Conservation (phyloP, 805 yeast genomes). For the Kazachstania africana region DNA sequence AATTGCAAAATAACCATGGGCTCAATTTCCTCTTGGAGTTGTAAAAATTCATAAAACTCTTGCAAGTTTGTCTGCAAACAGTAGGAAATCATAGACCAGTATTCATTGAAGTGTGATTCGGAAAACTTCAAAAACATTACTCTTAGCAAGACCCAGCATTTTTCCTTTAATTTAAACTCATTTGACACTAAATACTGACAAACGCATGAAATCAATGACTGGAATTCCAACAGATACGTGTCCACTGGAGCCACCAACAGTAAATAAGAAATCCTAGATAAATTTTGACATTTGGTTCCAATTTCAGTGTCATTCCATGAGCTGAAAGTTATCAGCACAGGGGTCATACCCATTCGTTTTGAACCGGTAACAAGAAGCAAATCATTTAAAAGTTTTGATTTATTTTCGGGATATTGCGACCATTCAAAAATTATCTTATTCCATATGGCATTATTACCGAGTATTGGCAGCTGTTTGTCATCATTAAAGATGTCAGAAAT, state of each 20-base stretch:
- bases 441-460: conserved; percentile 33
- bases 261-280: conserved; percentile 55
- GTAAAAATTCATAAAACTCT: conserved; percentile 19
- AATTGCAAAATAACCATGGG: conserved; percentile 37
- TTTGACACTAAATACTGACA: conserved; percentile 29
- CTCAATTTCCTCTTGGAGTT: conserved; percentile 20
- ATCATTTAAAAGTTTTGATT: conserved; percentile 34
- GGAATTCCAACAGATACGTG: conserved; percentile 36
- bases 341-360: conserved; percentile 35
- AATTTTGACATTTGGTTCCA: conserved; percentile 36
- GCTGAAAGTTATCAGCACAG: conserved; percentile 46
- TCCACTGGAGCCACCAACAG: conserved; percentile 52
- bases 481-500: conserved; percentile 60
- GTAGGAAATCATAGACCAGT: conserved; percentile 60
- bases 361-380: conserved; percentile 19
- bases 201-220: conserved; percentile 35
- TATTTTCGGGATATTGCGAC: conserved; percentile 43
- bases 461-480: conserved; percentile 13
- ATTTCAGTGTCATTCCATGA: conserved; percentile 61
- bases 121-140: conserved; percentile 52
- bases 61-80: conserved; percentile 36
- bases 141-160: conserved; percentile 44
- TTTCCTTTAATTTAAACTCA: conserved; percentile 16
- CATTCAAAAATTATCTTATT: conserved; percentile 44
- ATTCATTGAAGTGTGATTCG: conserved; percentile 49